Evolutionary conservation across 306 rosid species (phyloP), one percentile per base, ranked within the genome.

Genomic region (Oxytropis ochrocephala): DNA sequence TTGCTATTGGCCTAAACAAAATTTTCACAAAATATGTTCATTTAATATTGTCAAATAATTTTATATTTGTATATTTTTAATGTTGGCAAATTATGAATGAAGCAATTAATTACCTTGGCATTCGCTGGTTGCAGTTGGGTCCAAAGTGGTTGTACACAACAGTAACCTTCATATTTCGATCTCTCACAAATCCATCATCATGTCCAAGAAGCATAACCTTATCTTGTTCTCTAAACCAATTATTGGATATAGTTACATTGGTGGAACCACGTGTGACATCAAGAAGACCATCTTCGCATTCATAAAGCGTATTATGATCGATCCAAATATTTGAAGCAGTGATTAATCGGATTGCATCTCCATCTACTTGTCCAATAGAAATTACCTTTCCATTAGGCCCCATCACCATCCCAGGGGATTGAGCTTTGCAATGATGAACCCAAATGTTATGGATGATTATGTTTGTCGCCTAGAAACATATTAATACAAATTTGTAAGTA

Each of bases 171-270:
- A 81, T 77, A 49, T 77, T 73, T 2, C 12, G 41, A 29, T 77
- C 85, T 56, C 79, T 81, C 0, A 50, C 42, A 46, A 77, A 76
- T 0, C 76, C 79, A 55, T 77, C 82, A 36, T 81, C 82, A n/a
- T 81, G 79, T 0, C 82, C 76, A 18, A 81, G 82, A 69, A 81
- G 77, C 82, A 81, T 81, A 33, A 81, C 82, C 5, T 77, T 81
- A 42, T 81, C 8, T 56, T 81, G 79, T 6, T 68, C 9, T 77
- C 55, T 48, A 3, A 81, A 77, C 79, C 82, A 73, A 1, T 77
- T 81, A 47, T 68, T 81, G 44, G 82, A 77, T 59, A 77, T 0
- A 6, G 82, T 76, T 7, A 81, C 79, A 29, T 77, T 8, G 11
- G 74, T 81, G n/a, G 79, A 81, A 69, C 79, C 80, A 1, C 71